Conservation (phyloP, 2,329 filamentous ascomycete species). For the Seiridium unicorne region DNA sequence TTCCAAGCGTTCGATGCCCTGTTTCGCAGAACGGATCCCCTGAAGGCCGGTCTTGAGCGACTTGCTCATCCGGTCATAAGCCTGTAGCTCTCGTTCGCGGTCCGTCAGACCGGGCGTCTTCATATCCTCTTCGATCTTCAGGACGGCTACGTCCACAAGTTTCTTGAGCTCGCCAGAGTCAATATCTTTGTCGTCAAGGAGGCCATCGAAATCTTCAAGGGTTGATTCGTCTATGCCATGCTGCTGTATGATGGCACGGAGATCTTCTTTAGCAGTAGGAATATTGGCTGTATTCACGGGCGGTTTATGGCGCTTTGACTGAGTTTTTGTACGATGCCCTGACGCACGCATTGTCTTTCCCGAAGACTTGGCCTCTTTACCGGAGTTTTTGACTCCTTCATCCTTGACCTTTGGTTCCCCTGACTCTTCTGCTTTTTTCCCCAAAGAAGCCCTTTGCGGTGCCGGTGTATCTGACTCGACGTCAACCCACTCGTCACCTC, state of each 20-base stretch:
- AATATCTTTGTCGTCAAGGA: conserved; percentile 39
- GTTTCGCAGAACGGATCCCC: conserved; percentile 53
- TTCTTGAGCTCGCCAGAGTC: conserved; percentile 24
- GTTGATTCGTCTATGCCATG: conserved; percentile 60
- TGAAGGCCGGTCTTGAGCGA: conserved; percentile 49
- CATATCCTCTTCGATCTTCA: conserved; percentile 24
- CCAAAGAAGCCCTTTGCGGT: background rate
- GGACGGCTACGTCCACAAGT: conserved; percentile 21
- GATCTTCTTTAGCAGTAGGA: conserved; percentile 54
- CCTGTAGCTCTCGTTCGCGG: conserved; percentile 39
- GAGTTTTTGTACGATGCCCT: conserved; percentile 33
- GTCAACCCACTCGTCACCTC: conserved; percentile 14
- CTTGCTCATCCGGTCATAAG: conserved; percentile 50
- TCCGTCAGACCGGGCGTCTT: conserved; percentile 23
- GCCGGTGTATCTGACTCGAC: conserved; percentile 7
- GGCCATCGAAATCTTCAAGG: conserved; percentile 55
- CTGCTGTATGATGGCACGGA: conserved; percentile 49
- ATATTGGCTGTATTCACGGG: conserved; percentile 53
- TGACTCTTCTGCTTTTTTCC: background rate
- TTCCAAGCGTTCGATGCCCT: conserved; percentile 58
- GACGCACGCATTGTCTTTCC: conserved; percentile 16
- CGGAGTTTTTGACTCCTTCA: conserved; percentile 4
- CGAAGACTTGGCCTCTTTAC: background rate
- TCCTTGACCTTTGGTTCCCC: conserved; percentile 10
- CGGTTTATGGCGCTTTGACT: conserved; percentile 42